A percentile compares a stretch with the other conserved stretches of the same genome.
Conservation (phyloP, 2,329 filamentous ascomycete genomes). For the Pseudocercospora fuligena region DNA sequence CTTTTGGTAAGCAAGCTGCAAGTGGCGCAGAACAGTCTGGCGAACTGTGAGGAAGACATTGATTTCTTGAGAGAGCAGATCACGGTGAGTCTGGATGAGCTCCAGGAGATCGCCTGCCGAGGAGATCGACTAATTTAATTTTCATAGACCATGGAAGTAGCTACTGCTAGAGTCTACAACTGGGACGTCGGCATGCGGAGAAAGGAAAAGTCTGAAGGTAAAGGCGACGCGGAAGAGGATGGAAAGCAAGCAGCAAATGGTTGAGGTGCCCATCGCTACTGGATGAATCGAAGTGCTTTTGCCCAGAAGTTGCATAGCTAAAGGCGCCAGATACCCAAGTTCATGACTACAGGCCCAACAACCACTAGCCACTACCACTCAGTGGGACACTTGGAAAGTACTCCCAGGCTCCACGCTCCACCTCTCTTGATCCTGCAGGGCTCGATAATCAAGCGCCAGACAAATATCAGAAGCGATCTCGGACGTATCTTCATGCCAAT, state of each 20-base stretch:
- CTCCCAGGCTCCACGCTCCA: too few species aligned
- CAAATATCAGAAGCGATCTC: too few species aligned
- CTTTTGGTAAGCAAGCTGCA: constrained; percentile 77
- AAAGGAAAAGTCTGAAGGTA: constrained; percentile 75
- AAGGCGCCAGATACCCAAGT: background rate
- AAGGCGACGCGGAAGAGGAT: constrained; percentile 23
- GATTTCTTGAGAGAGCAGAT: constrained; percentile 97
- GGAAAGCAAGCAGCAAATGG: constrained; percentile 17
- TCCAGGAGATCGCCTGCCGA: too few species aligned
- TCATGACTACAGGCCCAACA: too few species aligned
- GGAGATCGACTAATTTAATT: too few species aligned
- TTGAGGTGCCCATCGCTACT: background rate
- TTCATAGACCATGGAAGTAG: constrained; percentile 92
- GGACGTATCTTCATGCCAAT: too few species aligned
- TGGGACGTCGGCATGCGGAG: constrained; percentile 97
- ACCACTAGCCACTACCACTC: too few species aligned
- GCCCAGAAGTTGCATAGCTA: background rate
- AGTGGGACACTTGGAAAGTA: too few species aligned
- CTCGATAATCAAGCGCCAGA: too few species aligned
- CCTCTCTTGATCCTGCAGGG: too few species aligned
- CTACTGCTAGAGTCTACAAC: constrained; percentile 96
- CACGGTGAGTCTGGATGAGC: constrained; percentile 77
- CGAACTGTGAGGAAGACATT: constrained; percentile 93
- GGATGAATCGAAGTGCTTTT: background rate
- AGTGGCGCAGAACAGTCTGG: constrained; percentile 77